A percentile compares a stretch with the other conserved stretches of the same genome.
Conservation (phyloP, 2,329 filamentous ascomycete genomes). For the Tothia fuscella region DNA sequence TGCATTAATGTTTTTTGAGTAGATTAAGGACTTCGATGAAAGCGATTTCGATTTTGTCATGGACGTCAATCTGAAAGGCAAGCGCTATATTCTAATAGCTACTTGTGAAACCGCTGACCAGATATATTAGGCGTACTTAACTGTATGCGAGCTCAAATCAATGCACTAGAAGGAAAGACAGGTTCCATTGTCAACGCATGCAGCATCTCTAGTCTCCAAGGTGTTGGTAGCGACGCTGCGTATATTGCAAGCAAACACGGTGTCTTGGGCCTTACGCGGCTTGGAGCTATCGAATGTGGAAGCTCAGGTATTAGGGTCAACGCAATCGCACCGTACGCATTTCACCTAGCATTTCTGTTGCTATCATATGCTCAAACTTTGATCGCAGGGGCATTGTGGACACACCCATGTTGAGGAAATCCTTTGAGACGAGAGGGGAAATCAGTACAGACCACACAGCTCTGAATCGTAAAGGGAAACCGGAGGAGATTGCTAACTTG, state of each 20-base stretch:
- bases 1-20: no score
- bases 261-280: background rate
- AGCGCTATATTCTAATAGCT: constrained; percentile 12
- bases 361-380: no score
- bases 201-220: constrained; percentile 4
- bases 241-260: constrained; percentile 23
- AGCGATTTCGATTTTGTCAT: constrained; percentile 8
- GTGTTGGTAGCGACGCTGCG: background rate
- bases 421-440: background rate
- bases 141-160: constrained; percentile 7
- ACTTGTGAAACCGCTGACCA: constrained; percentile 13
- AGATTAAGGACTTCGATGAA: no score
- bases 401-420: constrained; percentile 15
- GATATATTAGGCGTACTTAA: constrained; percentile 16
- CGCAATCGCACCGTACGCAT: background rate
- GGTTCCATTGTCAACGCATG: constrained; percentile 14
- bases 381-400: constrained; percentile 13
- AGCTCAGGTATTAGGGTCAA: constrained; percentile 2
- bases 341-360: no score
- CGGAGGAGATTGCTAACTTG: constrained; percentile 23
- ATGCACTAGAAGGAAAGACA: background rate
- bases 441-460: constrained; percentile 1
- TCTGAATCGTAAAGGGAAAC: constrained; percentile 3
- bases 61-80: constrained; percentile 15
- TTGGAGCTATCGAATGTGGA: constrained; percentile 4